phyloP scores from a whole-genome alignment of 495 filamentous ascomycete genomes.

The Elasticomyces elasticus region DNA sequence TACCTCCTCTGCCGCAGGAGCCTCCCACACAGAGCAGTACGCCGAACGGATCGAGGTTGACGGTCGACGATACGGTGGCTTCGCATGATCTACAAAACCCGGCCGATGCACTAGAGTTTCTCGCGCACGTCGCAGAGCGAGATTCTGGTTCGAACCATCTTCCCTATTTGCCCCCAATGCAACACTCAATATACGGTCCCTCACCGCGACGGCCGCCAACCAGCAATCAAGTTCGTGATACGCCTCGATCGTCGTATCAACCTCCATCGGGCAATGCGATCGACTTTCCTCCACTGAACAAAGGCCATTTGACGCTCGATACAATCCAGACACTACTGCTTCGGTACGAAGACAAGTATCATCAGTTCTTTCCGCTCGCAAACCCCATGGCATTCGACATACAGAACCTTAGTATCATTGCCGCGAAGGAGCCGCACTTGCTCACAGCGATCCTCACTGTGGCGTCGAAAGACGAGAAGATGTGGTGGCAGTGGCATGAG shows the following conservation, averaged over 20 bases:
- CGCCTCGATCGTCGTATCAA: not conserved
- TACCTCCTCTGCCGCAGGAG: constrained; percentile 17
- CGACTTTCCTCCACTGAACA: constrained; percentile 29
- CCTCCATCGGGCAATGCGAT: not conserved
- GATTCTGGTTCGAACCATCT: constrained; percentile 20
- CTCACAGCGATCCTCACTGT: constrained; percentile 54
- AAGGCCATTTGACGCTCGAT: constrained; percentile 39
- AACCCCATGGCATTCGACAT: constrained; percentile 46
- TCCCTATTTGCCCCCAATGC: constrained; percentile 19
- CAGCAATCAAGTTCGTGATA: not conserved
- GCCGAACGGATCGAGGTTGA: constrained; percentile 5
- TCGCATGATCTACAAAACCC: constrained; percentile 36
- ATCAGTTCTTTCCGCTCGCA: constrained; percentile 55
- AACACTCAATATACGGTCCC: not conserved
- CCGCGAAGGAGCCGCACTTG: constrained; percentile 45
- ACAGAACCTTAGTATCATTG: constrained; percentile 38
- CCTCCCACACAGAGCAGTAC: not conserved
- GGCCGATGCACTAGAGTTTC: constrained; percentile 39
- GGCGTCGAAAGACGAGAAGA: constrained; percentile 50
- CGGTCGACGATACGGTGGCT: constrained; percentile 29
- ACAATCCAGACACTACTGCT: constrained; percentile 43
- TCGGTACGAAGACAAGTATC: constrained; percentile 33
- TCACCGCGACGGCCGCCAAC: not conserved
- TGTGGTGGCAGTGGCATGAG: constrained; percentile 47
- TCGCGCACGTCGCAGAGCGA: constrained; percentile 37